These are phyloP conservation scores for Bipolaris bicolor DNA, from an alignment of 2,329 filamentous ascomycete genomes.

Conservation along the genomic window DNA sequence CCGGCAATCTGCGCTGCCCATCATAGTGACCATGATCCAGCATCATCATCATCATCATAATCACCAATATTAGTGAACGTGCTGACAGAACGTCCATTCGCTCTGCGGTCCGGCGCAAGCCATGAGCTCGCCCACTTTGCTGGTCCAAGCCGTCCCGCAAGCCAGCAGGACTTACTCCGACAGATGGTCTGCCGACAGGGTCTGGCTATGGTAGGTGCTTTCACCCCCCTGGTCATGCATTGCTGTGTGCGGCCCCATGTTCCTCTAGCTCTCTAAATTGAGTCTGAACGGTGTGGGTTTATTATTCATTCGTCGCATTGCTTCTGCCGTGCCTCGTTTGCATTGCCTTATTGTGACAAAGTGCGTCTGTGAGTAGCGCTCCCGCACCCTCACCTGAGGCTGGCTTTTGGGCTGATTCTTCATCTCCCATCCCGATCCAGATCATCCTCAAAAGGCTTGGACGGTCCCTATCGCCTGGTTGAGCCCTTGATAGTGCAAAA, in stretches of 20 bases:
- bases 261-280: constrained; percentile 36
- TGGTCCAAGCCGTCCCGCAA: constrained; percentile 50
- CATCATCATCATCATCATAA: neutral
- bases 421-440: constrained; percentile 50
- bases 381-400: constrained; percentile 45
- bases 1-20: neutral
- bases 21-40: neutral
- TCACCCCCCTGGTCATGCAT: constrained; percentile 42
- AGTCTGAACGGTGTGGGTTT: constrained; percentile 47
- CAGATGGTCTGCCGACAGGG: constrained; percentile 41
- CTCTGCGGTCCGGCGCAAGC: constrained; percentile 45
- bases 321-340: constrained; percentile 51
- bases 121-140: constrained; percentile 43
- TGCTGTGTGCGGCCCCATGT: constrained; percentile 43
- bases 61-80: neutral
- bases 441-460: constrained; percentile 48
- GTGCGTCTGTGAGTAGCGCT: constrained; percentile 46
- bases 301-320: constrained; percentile 46
- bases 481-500: constrained; percentile 38
- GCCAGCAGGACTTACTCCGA: constrained; percentile 44
- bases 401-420: constrained; percentile 41
- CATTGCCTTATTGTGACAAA: constrained; percentile 47
- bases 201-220: constrained; percentile 43
- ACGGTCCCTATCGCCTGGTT: constrained; percentile 52
- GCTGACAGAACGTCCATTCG: constrained; percentile 19